Evolutionary conservation across 2,329 filamentous ascomycete species (phyloP).

Genomic region (Diplodia mutila): DNA sequence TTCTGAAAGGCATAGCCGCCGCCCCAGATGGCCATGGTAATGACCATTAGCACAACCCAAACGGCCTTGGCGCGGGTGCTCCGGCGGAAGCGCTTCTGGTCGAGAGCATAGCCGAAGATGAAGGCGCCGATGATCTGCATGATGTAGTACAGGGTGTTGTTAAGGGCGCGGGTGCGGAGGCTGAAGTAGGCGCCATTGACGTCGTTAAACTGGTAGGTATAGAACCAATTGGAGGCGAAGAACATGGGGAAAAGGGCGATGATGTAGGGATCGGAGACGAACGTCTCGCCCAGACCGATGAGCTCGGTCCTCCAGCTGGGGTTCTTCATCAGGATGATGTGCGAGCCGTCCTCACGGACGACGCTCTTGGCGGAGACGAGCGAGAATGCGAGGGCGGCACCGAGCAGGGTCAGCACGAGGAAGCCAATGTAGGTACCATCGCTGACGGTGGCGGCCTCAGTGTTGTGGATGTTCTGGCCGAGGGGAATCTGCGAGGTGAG

Average conservation of each 20-base stretch:
- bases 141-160: constrained; percentile 77
- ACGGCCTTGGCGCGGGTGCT: constrained; percentile 68
- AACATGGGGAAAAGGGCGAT: constrained; percentile 78
- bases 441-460: constrained; percentile 56
- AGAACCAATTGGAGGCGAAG: constrained; percentile 78
- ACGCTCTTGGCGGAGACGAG: constrained; percentile 74
- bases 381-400: constrained; percentile 69
- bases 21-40: constrained; percentile 82
- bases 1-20: constrained; percentile 79
- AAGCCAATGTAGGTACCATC: constrained; percentile 90
- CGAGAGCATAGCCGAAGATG: constrained; percentile 72
- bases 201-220: constrained; percentile 76
- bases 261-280: constrained; percentile 72
- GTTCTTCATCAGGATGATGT: constrained; percentile 87
- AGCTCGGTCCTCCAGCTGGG: constrained; percentile 84
- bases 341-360: constrained; percentile 74
- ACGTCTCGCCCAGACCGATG: constrained; percentile 72
- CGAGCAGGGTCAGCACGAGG: constrained; percentile 77
- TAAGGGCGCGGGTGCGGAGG: constrained; percentile 74
- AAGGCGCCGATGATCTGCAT: constrained; percentile 78
- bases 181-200: constrained; percentile 74
- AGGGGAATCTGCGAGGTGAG: constrained; percentile 63
- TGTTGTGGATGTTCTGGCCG: constrained; percentile 69
- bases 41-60: constrained; percentile 63
- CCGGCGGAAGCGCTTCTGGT: constrained; percentile 61